Evolutionary conservation across 1,139 yeast species (phyloP).

Genomic region (Yueomyces sp.): DNA sequence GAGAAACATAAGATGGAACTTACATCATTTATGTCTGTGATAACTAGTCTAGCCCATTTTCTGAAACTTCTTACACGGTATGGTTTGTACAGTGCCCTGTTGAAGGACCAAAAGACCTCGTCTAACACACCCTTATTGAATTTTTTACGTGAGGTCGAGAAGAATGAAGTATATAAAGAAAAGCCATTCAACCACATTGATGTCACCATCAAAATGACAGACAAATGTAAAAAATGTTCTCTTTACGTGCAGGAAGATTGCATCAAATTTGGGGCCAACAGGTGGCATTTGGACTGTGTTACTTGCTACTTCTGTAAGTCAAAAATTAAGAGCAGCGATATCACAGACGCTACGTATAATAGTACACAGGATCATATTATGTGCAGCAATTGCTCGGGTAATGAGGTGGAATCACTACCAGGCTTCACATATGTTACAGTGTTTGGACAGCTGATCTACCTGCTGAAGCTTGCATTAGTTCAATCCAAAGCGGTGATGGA

Average conservation of each 20-base stretch:
- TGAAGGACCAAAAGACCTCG: slow-evolving; percentile 45
- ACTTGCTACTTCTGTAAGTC: slow-evolving; percentile 44
- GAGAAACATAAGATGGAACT: slow-evolving; percentile 18
- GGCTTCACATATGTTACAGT: slow-evolving; percentile 61
- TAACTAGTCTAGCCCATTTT: slow-evolving; percentile 89
- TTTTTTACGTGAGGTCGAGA: slow-evolving; percentile 42
- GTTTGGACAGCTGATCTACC: slow-evolving; percentile 58
- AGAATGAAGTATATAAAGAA: slow-evolving; percentile 32
- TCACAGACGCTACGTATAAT: slow-evolving; percentile 35
- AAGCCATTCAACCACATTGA: slow-evolving; percentile 35
- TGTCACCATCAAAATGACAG: slow-evolving; percentile 59
- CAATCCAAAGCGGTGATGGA: slow-evolving; percentile 65
- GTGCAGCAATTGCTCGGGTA: slow-evolving; percentile 47
- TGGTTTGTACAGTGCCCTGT: slow-evolving; percentile 67
- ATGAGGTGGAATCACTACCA: slow-evolving; percentile 33
- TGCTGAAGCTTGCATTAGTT: slow-evolving; percentile 72
- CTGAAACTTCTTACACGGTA: slow-evolving; percentile 71
- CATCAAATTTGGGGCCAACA: slow-evolving; percentile 41
- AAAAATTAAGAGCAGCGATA: slow-evolving; percentile 25
- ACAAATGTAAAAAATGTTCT: slow-evolving; percentile 58
- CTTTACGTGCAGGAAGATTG: slow-evolving; percentile 79
- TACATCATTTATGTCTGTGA: slow-evolving; percentile 69
- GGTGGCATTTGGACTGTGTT: slow-evolving; percentile 80
- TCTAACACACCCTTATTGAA: slow-evolving; percentile 51
- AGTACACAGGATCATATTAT: slow-evolving; percentile 29